Base-by-base conservation (phyloP, 108 stramenopile species). In the Fragilaria radians region DNA sequence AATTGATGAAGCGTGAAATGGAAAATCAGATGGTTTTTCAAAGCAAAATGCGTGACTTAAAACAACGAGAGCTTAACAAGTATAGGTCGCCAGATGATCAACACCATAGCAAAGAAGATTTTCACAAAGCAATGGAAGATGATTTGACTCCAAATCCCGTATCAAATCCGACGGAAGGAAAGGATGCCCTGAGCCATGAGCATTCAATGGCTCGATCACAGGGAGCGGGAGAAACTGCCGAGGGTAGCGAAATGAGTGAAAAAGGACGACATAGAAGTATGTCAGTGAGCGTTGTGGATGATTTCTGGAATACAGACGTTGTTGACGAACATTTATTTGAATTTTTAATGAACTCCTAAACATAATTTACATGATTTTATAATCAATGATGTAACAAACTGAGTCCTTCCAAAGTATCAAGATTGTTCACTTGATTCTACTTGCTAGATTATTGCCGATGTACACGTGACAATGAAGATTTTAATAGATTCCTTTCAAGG, bases 1-100 rank as follows among this genome's bases (percentile, higher is more conserved):
- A 60, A 26, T 65, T 80, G 54, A 92, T 92, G 90, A 86, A 88
- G 49, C 84, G 83, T 54, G 86, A 92, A 36, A 92, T 92, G 90
- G 65, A 83, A 28, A 74, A 64, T 29, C 86, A 88, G 62, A 86
- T 80, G 79, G 80, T 65, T 1, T 79, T 92, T 36, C 90, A 88
- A 48, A 84, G 77, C 59, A 86, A 91, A 61, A 88, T 91, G 82
- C 69, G 90, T 32, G 80, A 72, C 11, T 56, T 91, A 68, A 91
- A 86, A 62, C 81, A 88, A 59, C 80, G 83, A 31, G 86, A 91
- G 56, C 42, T 88, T 52, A 77, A 71, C 52, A 91, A 91, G 54
- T 78, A 73, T 54, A 29, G 32, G 27, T 42, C 36, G 36, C 36
- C 36, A 14, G 14, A 7, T 42, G 36, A 42, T 42, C 11, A 14